Evolutionary conservation across 495 filamentous ascomycete species (phyloP).

Genomic region (Aspergillus diversus): DNA sequence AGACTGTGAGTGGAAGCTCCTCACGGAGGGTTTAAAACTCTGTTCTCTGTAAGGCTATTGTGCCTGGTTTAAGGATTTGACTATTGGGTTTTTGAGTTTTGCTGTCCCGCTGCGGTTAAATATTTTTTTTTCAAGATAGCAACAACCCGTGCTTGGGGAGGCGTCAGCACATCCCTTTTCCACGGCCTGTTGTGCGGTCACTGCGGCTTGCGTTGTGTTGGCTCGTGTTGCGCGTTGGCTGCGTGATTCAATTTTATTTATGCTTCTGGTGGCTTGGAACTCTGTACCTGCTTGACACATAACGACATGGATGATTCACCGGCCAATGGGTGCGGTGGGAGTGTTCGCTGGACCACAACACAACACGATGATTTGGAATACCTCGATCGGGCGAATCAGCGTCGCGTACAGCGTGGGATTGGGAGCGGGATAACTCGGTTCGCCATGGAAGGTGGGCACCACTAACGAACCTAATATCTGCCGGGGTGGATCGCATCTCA

Average conservation of each 20-base stretch:
- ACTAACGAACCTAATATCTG: background rate
- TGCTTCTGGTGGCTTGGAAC: background rate
- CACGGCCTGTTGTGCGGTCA: too few species aligned
- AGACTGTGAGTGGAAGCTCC: background rate
- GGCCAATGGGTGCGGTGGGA: background rate
- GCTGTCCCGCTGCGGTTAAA: background rate
- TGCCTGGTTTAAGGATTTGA: background rate
- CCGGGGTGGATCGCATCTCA: background rate
- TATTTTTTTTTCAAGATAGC: background rate
- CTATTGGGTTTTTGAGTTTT: background rate
- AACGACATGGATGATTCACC: background rate
- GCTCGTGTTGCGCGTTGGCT: too few species aligned
- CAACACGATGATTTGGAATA: background rate
- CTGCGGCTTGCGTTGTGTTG: too few species aligned
- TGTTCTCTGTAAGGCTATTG: background rate
- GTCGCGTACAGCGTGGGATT: background rate
- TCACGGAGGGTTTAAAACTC: background rate
- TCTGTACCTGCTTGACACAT: background rate
- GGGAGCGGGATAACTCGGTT: background rate
- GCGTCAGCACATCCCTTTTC: too few species aligned
- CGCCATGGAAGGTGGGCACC: background rate
- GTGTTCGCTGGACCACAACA: background rate
- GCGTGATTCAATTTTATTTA: background rate
- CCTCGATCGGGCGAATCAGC: background rate
- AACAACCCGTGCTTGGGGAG: background rate